These are phyloP conservation scores for Oryza australiensis DNA, from an alignment of 176 grass and related monocot species.

Conservation along the genomic window DNA sequence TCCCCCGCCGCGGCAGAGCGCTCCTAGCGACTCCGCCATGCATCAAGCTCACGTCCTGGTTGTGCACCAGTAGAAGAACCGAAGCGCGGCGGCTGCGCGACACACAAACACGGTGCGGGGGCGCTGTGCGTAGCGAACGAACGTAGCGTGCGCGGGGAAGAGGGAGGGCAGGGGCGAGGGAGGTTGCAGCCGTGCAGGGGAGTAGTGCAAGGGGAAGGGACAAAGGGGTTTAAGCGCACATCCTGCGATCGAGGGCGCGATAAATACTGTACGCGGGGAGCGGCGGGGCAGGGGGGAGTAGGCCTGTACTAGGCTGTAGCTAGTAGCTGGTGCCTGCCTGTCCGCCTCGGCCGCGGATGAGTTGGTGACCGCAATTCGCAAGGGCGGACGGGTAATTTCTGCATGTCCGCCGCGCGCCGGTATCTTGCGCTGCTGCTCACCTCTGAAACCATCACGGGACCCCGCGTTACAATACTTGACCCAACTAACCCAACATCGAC, in stretches of 20 bases:
- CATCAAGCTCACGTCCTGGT: background rate
- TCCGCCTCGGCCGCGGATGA: background rate
- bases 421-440: no score
- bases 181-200: no score
- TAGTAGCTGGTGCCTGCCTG: background rate
- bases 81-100: background rate
- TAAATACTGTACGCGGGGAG: background rate
- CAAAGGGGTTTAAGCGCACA: background rate
- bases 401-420: no score
- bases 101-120: no score
- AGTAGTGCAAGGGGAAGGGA: no score
- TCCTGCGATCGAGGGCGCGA: no score
- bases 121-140: background rate
- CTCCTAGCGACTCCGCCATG: slow-evolving; percentile 59
- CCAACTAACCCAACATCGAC: no score
- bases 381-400: background rate
- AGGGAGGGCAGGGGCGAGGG: background rate
- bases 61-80: background rate
- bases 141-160: background rate
- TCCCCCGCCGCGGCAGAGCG: slow-evolving; percentile 67
- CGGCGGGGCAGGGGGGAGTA: background rate
- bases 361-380: background rate
- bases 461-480: no score
- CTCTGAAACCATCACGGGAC: no score
- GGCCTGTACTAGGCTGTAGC: background rate